phyloP scores from a whole-genome alignment of 257 asterid species.

The Solanum microdontum region DNA sequence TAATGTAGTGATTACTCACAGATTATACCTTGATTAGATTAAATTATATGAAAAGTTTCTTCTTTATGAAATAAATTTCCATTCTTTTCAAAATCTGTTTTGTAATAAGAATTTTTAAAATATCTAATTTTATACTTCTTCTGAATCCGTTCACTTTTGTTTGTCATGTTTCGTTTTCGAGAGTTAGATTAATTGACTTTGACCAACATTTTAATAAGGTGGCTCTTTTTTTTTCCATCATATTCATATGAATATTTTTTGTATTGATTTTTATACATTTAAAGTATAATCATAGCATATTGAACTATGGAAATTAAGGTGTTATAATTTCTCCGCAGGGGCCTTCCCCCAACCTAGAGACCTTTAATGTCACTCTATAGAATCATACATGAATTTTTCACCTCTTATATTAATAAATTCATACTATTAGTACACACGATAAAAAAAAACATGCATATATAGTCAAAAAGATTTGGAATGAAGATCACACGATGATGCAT shows the following conservation, averaged over 20 bases:
- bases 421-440: neutral
- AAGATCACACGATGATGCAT: neutral
- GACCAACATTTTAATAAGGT: neutral
- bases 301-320: neutral
- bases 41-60: neutral
- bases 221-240: neutral
- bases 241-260: neutral
- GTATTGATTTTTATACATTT: neutral
- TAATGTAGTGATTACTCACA: neutral
- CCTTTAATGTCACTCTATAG: neutral
- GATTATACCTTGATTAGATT: neutral
- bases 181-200: neutral
- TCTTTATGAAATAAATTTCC: too few species aligned
- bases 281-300: neutral
- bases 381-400: too few species aligned
- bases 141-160: fast-evolving
- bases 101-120: neutral
- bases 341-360: neutral
- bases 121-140: neutral
- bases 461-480: neutral
- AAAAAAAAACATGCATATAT: neutral
- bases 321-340: too few species aligned
- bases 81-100: neutral
- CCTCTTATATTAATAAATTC: neutral
- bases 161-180: neutral